Evolutionary conservation across 805 yeast species (phyloP).

Genomic region (Candida nanaspora): DNA sequence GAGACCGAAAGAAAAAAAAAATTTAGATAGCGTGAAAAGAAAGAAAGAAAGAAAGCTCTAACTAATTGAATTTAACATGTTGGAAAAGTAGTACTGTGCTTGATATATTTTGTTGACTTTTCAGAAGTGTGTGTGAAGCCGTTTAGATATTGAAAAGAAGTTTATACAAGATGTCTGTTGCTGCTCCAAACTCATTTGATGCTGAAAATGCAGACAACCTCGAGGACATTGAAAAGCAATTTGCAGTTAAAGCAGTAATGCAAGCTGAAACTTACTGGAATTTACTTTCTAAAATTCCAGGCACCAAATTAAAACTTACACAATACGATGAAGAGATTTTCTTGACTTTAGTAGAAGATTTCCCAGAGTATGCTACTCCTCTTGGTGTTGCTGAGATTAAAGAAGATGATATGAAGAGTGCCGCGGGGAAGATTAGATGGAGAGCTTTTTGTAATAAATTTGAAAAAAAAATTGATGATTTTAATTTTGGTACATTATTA

Average conservation of each 20-base stretch:
- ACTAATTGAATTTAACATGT: too few relatives aligned
- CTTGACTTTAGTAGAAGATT: slow-evolving; percentile 50
- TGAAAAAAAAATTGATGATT: slow-evolving; percentile 78
- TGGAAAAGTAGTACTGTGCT: too few relatives aligned
- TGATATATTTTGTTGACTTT: neutral
- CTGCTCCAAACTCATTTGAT: slow-evolving; percentile 36
- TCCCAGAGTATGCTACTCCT: slow-evolving; percentile 81
- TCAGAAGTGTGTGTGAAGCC: neutral
- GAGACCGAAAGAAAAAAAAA: too few relatives aligned
- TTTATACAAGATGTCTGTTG: neutral
- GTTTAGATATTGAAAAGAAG: neutral
- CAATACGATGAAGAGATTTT: slow-evolving; percentile 66
- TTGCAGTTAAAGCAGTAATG: slow-evolving; percentile 94
- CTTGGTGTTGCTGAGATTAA: slow-evolving; percentile 47
- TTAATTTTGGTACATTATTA: slow-evolving; percentile 89
- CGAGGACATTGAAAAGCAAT: slow-evolving; percentile 95
- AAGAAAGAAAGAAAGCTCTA: too few relatives aligned
- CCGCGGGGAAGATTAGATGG: slow-evolving; percentile 83
- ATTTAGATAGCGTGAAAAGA: too few relatives aligned
- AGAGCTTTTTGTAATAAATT: slow-evolving; percentile 77
- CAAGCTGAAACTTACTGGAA: slow-evolving; percentile 95
- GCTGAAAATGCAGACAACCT: slow-evolving; percentile 92
- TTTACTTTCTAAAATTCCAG: slow-evolving; percentile 63
- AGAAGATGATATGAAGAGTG: slow-evolving; percentile 80
- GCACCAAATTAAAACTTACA: slow-evolving; percentile 71